Conservation (phyloP, 495 filamentous ascomycete genomes). For the Neurospora sublineolata region DNA sequence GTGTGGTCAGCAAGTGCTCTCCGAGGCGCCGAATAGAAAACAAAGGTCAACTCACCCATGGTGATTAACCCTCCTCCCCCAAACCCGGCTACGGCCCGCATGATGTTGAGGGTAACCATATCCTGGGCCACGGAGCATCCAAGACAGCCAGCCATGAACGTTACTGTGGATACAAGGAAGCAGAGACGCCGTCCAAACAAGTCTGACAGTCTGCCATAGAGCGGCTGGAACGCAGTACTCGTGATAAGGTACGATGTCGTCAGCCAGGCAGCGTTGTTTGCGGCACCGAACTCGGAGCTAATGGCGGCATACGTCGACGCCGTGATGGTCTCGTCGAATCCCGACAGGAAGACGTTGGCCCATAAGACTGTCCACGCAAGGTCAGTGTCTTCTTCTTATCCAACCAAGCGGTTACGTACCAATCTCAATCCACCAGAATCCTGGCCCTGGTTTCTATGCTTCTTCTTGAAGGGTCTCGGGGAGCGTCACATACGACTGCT, state of each 20-base stretch:
- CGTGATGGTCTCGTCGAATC: conserved; percentile 56
- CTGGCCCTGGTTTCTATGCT: conserved; percentile 16
- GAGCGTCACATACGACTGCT: conserved; percentile 13
- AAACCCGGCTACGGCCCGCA: conserved; percentile 42
- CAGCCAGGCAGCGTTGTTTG: conserved; percentile 50
- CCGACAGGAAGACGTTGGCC: conserved; percentile 53
- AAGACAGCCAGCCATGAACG: conserved; percentile 36
- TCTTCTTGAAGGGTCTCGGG: conserved; percentile 9
- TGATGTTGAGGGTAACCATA: conserved; percentile 30
- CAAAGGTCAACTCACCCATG: conserved; percentile 37
- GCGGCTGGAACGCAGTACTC: conserved; percentile 52
- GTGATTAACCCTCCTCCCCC: conserved; percentile 52
- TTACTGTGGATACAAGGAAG: conserved; percentile 37
- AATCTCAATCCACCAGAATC: conserved; percentile 30
- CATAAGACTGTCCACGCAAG: conserved; percentile 38
- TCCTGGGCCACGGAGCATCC: conserved; percentile 34
- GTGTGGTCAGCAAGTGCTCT: conserved; percentile 2
- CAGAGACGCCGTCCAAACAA: conserved; percentile 43
- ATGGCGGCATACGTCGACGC: conserved; percentile 58
- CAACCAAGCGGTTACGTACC: conserved; percentile 10
- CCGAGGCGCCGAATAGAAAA: background rate
- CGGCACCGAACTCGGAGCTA: conserved; percentile 42
- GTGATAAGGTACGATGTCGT: conserved; percentile 68
- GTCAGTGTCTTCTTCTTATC: background rate
- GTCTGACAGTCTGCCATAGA: conserved; percentile 38